Base-by-base conservation (phyloP, 306 rosid genomes). In the Glycyrrhiza uralensis region DNA sequence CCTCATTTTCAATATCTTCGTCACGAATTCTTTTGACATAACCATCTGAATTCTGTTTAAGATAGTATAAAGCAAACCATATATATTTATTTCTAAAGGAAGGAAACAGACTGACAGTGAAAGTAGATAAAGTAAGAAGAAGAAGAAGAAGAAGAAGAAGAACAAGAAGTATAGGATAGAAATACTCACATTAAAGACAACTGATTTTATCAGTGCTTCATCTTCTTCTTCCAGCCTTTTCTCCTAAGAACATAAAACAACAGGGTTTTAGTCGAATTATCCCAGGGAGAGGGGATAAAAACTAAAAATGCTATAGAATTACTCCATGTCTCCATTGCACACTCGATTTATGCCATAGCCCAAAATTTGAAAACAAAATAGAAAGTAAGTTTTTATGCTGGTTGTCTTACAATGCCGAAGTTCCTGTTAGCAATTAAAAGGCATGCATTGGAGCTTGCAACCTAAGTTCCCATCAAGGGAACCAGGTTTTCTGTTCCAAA, bases 141-240 rank as follows among this genome's bases (percentile, higher is more conserved):
- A 47, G 44, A 47, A 11, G 10, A 46, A 17, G 24, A 36, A 62
- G 15, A 45, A 22, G 46, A 28, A 64, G 7, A 38, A 47, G 44
- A 47, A 11, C 12, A 46, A 17, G 24, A 36, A 62, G 15, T 44
- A 60, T 32, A 62, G 23, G 15, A 70, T 4, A 26, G 8, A 4
- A 76, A 50, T 47, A 82, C 91, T 79, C 63, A 90, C 98, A 35
- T 79, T 67, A 49, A 83, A 87, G 59, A 92, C 74, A 28, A 91
- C 71, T 32, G 98, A 84, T 71, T 82, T 93, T 79, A 93, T 72
- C 61, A 89, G 47, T 1, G 91, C 92, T 85, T 93, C 97, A 77
- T 93, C 98, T 78, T 89, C 96, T 75, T 91, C 94, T 74, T 91
- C 98, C 22, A 91, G 58, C 65, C 78, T 86, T 78, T 85, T 83